Conservation (phyloP, 1,139 yeast genomes). For the Taphrina populina region DNA sequence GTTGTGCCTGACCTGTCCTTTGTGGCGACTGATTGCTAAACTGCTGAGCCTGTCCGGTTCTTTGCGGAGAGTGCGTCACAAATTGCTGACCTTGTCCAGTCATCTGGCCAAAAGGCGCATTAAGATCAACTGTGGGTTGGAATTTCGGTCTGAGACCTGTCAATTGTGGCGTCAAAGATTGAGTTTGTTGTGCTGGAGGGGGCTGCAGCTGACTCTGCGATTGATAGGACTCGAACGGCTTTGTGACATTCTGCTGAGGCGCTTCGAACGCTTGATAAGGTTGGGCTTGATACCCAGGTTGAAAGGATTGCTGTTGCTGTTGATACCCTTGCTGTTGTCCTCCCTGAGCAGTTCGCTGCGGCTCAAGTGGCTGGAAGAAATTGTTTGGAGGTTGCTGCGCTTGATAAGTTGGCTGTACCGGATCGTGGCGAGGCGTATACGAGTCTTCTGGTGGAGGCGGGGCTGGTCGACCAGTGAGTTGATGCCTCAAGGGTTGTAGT, state of each 20-base stretch:
- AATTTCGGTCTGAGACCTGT: slow-evolving; percentile 18
- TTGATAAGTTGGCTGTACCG: no score
- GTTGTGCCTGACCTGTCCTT: slow-evolving; percentile 6
- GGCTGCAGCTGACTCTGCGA: background rate
- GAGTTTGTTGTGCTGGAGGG: background rate
- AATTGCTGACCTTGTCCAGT: background rate
- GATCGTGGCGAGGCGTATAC: slow-evolving; percentile 34
- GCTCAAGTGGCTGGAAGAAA: slow-evolving; percentile 35
- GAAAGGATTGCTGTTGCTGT: slow-evolving; percentile 40
- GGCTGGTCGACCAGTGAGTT: slow-evolving; percentile 39
- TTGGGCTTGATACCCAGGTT: slow-evolving; percentile 39
- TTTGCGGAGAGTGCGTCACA: slow-evolving; percentile 1
- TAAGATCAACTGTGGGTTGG: slow-evolving; percentile 19
- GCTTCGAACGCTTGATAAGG: slow-evolving; percentile 36
- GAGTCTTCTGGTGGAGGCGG: slow-evolving; percentile 39
- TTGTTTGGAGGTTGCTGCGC: slow-evolving; percentile 34
- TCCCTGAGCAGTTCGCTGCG: slow-evolving; percentile 9
- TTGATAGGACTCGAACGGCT: background rate
- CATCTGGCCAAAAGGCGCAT: slow-evolving; percentile 12
- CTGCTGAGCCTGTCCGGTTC: slow-evolving; percentile 1
- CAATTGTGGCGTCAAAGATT: slow-evolving; percentile 10
- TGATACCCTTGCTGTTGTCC: slow-evolving; percentile 40
- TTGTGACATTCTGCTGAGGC: slow-evolving; percentile 17
- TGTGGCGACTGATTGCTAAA: background rate
- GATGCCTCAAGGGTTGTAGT: slow-evolving; percentile 40